These are phyloP conservation scores for Schizonepeta tenuifolia DNA, from an alignment of 257 asterid genomes.

Conservation along the genomic window DNA sequence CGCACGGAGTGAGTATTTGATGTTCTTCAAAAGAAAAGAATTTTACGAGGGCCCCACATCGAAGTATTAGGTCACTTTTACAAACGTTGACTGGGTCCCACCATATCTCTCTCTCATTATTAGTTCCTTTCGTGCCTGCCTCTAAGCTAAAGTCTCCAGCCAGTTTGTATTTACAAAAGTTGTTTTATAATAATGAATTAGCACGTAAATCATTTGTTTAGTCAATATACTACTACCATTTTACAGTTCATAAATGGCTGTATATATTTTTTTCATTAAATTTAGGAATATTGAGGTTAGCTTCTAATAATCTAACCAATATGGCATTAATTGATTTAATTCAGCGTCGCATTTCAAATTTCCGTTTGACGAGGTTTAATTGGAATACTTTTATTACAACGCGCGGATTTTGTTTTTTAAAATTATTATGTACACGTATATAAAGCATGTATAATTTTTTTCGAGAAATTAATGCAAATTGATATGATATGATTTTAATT, in stretches of 20 bases:
- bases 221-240: not conserved
- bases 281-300: not conserved
- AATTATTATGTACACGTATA: no score
- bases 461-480: no score
- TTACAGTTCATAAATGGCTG: not conserved
- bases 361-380: no score
- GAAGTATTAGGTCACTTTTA: constrained; percentile 6
- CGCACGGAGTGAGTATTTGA: no score
- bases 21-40: no score
- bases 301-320: not conserved
- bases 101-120: constrained; percentile 20
- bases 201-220: not conserved
- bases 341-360: no score
- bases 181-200: not conserved
- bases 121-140: constrained; percentile 34
- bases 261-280: no score
- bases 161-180: not conserved
- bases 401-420: no score
- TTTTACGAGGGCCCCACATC: constrained; percentile 21
- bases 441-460: no score
- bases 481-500: no score
- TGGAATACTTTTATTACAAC: no score
- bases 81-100: constrained; percentile 40
- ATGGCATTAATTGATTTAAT: no score
- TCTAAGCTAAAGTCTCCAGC: constrained; percentile 13